Evolutionary conservation across 192 early-diverging fungal species (phyloP).

Genomic region (Pilaira anomala): DNA sequence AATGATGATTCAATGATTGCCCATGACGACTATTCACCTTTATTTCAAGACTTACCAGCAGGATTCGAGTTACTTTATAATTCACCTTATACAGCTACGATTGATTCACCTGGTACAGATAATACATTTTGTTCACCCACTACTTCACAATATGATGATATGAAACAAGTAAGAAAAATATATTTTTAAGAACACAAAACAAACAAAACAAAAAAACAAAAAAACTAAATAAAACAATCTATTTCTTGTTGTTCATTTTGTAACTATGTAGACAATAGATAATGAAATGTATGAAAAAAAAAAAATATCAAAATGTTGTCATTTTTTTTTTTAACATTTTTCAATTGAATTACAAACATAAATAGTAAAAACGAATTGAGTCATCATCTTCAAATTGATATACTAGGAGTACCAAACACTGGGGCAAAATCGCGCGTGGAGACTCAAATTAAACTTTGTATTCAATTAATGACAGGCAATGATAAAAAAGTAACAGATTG

Average conservation of each 20-base stretch:
- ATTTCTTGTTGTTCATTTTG: background rate
- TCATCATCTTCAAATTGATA: slow-evolving; percentile 23
- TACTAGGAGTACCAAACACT: slow-evolving; percentile 45
- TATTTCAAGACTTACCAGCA: background rate
- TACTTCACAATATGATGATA: slow-evolving; percentile 14
- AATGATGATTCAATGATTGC: background rate
- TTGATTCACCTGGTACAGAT: background rate
- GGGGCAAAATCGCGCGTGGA: slow-evolving; percentile 88
- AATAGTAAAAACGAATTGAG: background rate
- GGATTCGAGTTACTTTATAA: background rate
- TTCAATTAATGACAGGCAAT: slow-evolving; percentile 70
- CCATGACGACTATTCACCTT: background rate
- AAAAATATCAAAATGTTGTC: background rate
- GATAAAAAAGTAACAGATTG: slow-evolving; percentile 72
- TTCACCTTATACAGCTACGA: background rate
- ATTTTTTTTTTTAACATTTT: background rate
- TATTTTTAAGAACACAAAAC: background rate
- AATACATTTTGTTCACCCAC: background rate
- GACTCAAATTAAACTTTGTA: slow-evolving; percentile 90
- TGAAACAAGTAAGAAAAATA: background rate
- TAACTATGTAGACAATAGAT: background rate
- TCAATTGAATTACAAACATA: background rate
- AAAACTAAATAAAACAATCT: background rate
- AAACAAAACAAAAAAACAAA: too few relatives aligned
- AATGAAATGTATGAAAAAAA: background rate